These are phyloP conservation scores for Apiospora koreana DNA, from an alignment of 2,329 filamentous ascomycete species.

Conservation along the genomic window DNA sequence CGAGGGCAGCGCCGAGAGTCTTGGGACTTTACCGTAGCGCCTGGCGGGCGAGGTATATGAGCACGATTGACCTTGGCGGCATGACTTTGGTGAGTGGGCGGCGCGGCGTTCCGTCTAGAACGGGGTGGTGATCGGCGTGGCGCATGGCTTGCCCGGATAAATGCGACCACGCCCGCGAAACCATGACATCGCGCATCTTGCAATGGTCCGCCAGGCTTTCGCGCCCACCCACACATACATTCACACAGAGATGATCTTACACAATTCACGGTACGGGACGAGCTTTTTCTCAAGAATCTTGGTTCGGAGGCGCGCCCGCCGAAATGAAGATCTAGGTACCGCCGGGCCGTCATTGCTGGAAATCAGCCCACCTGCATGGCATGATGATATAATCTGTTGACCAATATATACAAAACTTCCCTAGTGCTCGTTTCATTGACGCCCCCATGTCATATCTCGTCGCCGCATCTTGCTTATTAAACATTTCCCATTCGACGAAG, in stretches of 20 bases:
- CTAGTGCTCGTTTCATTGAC: too few relatives aligned
- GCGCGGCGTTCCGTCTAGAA: background rate
- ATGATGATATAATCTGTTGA: too few relatives aligned
- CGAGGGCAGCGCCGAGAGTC: background rate
- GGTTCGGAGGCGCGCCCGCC: background rate
- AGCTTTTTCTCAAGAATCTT: conserved; percentile 7
- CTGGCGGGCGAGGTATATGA: background rate
- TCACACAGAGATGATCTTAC: background rate
- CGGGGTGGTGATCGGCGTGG: background rate
- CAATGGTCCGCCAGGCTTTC: background rate
- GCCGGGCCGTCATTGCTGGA: background rate
- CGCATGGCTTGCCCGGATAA: background rate
- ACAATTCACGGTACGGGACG: background rate
- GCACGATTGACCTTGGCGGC: background rate
- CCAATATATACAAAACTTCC: too few relatives aligned
- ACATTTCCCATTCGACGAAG: background rate
- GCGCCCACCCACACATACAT: background rate
- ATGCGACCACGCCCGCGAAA: background rate
- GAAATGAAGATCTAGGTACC: background rate
- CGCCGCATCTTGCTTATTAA: background rate
- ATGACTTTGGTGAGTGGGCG: background rate
- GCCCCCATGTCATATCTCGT: background rate
- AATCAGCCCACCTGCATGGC: background rate
- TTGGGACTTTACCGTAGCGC: conserved; percentile 10
- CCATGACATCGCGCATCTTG: background rate